Evolutionary conservation across 345 rosid genomes (phyloP).

Genomic region (Gossypium thurberi): DNA sequence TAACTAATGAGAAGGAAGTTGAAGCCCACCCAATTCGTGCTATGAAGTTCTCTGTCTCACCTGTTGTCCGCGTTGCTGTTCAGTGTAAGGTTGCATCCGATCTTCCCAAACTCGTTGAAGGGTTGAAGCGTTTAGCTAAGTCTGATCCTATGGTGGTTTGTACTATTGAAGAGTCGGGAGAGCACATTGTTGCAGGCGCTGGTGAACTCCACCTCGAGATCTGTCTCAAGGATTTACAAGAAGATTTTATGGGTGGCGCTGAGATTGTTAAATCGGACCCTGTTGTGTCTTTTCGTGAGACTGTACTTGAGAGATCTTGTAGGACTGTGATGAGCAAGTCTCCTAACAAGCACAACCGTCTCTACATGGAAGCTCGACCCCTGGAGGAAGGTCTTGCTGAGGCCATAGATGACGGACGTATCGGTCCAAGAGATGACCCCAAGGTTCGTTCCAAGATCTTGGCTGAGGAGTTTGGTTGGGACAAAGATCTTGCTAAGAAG

Average conservation of each 20-base stretch:
- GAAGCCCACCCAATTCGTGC: slow-evolving; percentile 78
- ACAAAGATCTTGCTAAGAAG: slow-evolving; percentile 49
- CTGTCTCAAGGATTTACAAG: slow-evolving; percentile 47
- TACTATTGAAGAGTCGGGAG: slow-evolving; percentile 62
- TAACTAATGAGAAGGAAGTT: slow-evolving; percentile 65
- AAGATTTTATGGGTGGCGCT: slow-evolving; percentile 55
- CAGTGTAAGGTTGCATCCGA: slow-evolving; percentile 63
- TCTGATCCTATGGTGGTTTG: slow-evolving; percentile 82
- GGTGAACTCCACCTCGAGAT: slow-evolving; percentile 52
- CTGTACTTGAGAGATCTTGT: slow-evolving; percentile 47
- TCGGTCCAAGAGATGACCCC: slow-evolving; percentile 55
- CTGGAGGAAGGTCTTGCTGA: slow-evolving; percentile 48
- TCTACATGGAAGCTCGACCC: slow-evolving; percentile 54
- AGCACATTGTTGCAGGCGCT: slow-evolving; percentile 52
- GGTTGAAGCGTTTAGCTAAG: slow-evolving; percentile 63
- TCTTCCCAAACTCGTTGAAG: slow-evolving; percentile 75
- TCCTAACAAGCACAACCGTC: slow-evolving; percentile 58
- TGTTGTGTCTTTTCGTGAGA: slow-evolving; percentile 61
- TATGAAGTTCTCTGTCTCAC: slow-evolving; percentile 77
- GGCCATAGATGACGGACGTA: slow-evolving; percentile 47
- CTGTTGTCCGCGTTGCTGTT: slow-evolving; percentile 62
- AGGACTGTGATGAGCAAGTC: slow-evolving; percentile 46
- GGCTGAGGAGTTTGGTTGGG: slow-evolving; percentile 53
- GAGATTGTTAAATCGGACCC: slow-evolving; percentile 49
- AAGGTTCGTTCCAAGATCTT: slow-evolving; percentile 38